Evolutionary conservation across 495 filamentous ascomycete genomes (phyloP), one percentile per base, ranked within the genome.

Genomic region (Penicillium egyptiacum): DNA sequence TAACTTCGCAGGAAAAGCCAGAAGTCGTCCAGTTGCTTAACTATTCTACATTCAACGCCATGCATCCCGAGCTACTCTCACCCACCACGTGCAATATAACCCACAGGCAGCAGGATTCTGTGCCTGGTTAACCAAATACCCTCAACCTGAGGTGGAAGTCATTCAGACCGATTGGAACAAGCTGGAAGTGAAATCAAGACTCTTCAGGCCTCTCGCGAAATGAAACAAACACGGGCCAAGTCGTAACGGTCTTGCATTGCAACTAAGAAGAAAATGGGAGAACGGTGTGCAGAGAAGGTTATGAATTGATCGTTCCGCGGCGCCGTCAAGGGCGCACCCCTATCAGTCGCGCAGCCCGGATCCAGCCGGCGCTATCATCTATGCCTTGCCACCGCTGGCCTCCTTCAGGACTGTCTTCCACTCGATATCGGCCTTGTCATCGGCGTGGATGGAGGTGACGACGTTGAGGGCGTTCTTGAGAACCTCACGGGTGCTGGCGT

Each of bases 401-500:
- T 86, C 84, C 71, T 77, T 79, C 63, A 96, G 79, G 64, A 98
- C 78, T 57, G 81, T 82, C 61, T 89, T 87, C 75, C 85, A 89
- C 76, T 95, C 91, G 65, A 98, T 88, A 65, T 96, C 95, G 70
- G 88, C 85, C 64, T 81, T 81, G 71, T 96, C 90, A 74, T 96
- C 96, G 75, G 91, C 94, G 79, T 98, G 95, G 65, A 96, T 83
- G 68, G 95, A 92, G 65, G 78, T 76, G 53, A 83, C 83, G 59
- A 97, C 73, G 72, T 83, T 89, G 54, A 98, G 84, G 26, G 94
- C 78, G 70, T 87, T 88, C 81, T 95, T 96, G 63, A 98, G 81
- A 56, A 84, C 84, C 65, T 96, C 91, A 74, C 95, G 95, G 69
- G 93, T 98, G 51, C 91, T 90, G 69, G 93, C 90, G 86, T 97